phyloP scores from a whole-genome alignment of 495 filamentous ascomycete species.

The Penicillium robsamsonii region DNA sequence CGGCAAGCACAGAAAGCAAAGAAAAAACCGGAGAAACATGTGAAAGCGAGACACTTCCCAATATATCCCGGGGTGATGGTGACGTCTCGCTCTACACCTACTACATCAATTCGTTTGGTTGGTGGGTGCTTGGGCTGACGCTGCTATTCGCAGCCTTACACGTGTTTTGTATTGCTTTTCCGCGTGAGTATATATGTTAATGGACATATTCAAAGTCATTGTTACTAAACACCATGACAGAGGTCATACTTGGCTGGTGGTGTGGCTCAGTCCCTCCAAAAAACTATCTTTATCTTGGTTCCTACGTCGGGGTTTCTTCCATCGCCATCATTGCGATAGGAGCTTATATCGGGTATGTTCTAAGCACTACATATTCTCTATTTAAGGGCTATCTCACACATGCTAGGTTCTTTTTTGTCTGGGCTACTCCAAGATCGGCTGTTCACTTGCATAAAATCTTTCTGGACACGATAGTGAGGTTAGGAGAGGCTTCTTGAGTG shows the following conservation, averaged over 20 bases:
- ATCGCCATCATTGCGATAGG: too few relatives aligned
- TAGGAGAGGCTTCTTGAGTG: not conserved
- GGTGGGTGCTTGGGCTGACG: not conserved
- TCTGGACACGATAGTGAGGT: not conserved
- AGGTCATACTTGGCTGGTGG: too few relatives aligned
- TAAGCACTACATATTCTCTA: not conserved
- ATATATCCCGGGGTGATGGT: not conserved
- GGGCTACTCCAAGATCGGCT: not conserved
- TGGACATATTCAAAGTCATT: too few relatives aligned
- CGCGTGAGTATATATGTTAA: too few relatives aligned
- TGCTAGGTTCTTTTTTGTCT: slow-evolving; percentile 1
- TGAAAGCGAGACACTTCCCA: not conserved
- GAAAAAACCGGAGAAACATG: not conserved
- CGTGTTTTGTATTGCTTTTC: too few relatives aligned
- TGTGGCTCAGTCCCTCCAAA: too few relatives aligned
- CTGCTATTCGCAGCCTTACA: too few relatives aligned
- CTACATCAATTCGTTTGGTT: not conserved
- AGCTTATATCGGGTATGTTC: not conserved
- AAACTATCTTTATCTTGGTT: too few relatives aligned
- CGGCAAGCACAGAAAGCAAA: not conserved
- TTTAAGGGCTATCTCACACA: not conserved
- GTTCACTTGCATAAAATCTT: not conserved
- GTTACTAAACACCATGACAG: too few relatives aligned
- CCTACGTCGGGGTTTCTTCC: too few relatives aligned
- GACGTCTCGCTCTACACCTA: not conserved